These are phyloP conservation scores for Fusarium algeriense DNA, from an alignment of 2,329 filamentous ascomycete species.

Conservation along the genomic window DNA sequence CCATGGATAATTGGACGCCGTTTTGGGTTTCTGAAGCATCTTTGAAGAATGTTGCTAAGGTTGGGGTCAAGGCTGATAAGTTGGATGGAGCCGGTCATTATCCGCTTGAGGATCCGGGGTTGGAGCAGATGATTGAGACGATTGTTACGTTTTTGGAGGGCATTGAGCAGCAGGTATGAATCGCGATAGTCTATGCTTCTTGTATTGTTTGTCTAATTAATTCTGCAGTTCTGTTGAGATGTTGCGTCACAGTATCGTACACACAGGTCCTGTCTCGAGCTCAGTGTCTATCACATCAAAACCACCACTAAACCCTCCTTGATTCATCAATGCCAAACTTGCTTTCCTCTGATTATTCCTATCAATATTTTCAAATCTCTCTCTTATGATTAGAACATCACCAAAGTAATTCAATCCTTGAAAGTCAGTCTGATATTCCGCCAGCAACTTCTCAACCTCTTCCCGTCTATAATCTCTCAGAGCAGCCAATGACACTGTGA, in stretches of 20 bases:
- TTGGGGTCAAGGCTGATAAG: constrained; percentile 2
- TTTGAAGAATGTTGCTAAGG: constrained; percentile 2
- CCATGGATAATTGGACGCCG: not conserved
- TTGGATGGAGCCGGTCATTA: constrained; percentile 6
- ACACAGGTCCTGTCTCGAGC: not conserved
- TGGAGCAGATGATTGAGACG: constrained; percentile 13
- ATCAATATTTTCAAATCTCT: not conserved
- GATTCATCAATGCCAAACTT: accelerated
- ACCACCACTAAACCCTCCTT: no score
- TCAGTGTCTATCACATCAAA: accelerated
- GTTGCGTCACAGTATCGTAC: not conserved
- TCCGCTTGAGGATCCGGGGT: constrained; percentile 6
- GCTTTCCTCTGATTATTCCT: not conserved
- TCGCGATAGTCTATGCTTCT: no score
- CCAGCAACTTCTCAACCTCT: not conserved
- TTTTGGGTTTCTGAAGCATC: not conserved
- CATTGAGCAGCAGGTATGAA: not conserved
- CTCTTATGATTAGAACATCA: not conserved
- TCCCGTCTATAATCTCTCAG: not conserved
- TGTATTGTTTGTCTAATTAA: no score
- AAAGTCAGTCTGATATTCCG: constrained; percentile 18
- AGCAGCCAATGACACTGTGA: not conserved
- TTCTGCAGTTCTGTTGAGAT: no score
- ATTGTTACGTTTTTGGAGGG: constrained; percentile 11
- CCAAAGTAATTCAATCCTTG: not conserved